A percentile compares a stretch with the other conserved stretches of the same genome.
Conservation (phyloP, 1,139 yeast genomes). For the Pichia sp. region DNA sequence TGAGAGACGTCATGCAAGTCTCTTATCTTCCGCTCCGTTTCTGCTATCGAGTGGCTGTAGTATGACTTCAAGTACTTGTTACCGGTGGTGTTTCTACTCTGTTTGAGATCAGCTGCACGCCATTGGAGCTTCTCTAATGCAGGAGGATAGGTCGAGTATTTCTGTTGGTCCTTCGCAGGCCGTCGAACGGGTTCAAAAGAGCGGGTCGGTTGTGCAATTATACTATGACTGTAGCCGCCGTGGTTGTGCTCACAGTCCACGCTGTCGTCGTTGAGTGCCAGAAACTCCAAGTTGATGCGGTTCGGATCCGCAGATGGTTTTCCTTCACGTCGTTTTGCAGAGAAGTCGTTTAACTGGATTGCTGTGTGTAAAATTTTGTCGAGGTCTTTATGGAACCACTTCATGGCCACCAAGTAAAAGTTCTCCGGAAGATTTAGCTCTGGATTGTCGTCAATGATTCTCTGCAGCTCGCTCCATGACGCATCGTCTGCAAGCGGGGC, state of each 20-base stretch:
- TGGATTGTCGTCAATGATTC: slow-evolving; percentile 23
- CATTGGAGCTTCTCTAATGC: neutral
- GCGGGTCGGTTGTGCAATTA: neutral
- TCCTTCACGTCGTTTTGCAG: neutral
- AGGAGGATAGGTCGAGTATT: neutral
- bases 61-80: slow-evolving; percentile 9
- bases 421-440: slow-evolving; percentile 31
- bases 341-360: slow-evolving; percentile 11
- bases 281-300: neutral
- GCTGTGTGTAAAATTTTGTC: slow-evolving; percentile 19
- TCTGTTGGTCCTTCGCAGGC: neutral
- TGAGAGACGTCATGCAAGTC: slow-evolving; percentile 1
- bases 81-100: slow-evolving; percentile 2
- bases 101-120: slow-evolving; percentile 5
- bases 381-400: slow-evolving; percentile 39
- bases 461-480: slow-evolving; percentile 20
- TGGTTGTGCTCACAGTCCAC: neutral
- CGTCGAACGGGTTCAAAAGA: neutral
- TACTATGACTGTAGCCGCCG: neutral
- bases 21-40: slow-evolving; percentile 7
- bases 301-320: neutral
- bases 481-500: neutral
- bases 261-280: neutral
- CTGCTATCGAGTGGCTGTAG: slow-evolving; percentile 3
- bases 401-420: slow-evolving; percentile 38